phyloP scores from a whole-genome alignment of 2,329 filamentous ascomycete species.

The Metarhizium robertsii region DNA sequence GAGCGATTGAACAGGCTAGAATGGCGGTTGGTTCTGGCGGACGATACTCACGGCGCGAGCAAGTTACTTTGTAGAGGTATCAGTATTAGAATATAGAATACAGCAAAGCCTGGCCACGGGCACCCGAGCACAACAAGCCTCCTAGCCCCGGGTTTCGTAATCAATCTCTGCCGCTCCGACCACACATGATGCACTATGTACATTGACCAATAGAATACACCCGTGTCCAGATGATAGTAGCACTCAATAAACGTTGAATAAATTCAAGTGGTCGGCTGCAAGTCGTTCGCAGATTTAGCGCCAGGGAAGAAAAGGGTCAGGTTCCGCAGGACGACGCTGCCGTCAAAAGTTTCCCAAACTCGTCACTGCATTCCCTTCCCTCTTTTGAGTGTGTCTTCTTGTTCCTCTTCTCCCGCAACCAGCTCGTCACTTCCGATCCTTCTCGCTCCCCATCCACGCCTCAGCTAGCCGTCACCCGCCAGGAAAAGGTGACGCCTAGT shows the following conservation, averaged over 20 bases:
- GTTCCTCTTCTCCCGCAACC: background rate
- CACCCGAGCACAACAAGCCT: background rate
- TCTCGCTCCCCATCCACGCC: background rate
- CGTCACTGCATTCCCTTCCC: background rate
- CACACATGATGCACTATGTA: slow-evolving; percentile 2
- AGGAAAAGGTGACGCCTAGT: slow-evolving; percentile 9
- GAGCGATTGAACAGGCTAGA: too few species aligned
- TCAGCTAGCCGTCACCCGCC: background rate
- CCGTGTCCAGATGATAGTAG: background rate
- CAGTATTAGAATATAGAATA: slow-evolving; percentile 15
- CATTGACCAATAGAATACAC: background rate
- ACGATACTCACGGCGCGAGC: background rate
- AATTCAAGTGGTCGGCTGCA: background rate
- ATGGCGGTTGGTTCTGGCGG: too few species aligned
- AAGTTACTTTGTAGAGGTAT: slow-evolving; percentile 9
- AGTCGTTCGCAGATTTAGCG: background rate
- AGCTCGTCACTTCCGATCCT: background rate
- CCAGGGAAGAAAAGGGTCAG: background rate
- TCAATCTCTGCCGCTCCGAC: background rate
- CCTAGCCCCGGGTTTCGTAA: background rate
- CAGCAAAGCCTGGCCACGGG: slow-evolving; percentile 12
- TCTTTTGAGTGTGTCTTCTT: too few species aligned
- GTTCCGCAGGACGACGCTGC: background rate
- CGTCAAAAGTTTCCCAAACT: background rate
- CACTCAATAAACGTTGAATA: background rate